These are phyloP conservation scores for Hymenoscyphus infarciens DNA, from an alignment of 2,329 filamentous ascomycete species.

Conservation along the genomic window DNA sequence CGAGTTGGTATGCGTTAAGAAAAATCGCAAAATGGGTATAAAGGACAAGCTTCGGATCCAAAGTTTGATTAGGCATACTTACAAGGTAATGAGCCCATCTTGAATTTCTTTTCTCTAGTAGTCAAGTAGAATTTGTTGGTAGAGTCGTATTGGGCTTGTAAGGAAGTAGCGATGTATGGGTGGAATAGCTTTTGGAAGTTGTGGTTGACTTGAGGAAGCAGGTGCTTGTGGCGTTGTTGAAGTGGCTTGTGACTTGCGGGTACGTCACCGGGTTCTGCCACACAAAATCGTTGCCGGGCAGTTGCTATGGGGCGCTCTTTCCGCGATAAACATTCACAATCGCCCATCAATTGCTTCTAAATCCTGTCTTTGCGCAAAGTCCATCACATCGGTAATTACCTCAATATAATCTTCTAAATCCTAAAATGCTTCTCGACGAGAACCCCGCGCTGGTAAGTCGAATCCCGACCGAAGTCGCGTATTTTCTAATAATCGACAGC, in stretches of 20 bases:
- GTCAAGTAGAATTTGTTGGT: neutral
- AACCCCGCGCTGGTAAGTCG: slow-evolving; percentile 74
- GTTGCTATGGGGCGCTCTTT: neutral
- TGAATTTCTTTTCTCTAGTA: slow-evolving; percentile 16
- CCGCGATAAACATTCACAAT: slow-evolving; percentile 1
- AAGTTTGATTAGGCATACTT: slow-evolving; percentile 25
- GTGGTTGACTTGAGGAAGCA: neutral
- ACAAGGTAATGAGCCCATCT: slow-evolving; percentile 38
- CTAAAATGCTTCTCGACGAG: slow-evolving; percentile 88
- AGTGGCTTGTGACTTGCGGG: slow-evolving; percentile 17
- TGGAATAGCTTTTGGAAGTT: neutral
- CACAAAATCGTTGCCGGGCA: slow-evolving; percentile 6
- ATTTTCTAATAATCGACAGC: slow-evolving; percentile 45
- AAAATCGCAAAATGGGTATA: slow-evolving; percentile 27
- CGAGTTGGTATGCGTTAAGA: slow-evolving; percentile 26
- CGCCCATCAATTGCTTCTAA: neutral
- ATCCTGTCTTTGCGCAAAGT: neutral
- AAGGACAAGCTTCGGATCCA: slow-evolving; percentile 26
- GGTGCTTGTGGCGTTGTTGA: slow-evolving; percentile 17
- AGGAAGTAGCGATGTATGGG: slow-evolving; percentile 8
- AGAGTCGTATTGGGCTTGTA: neutral
- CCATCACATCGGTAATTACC: neutral
- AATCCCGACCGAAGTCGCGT: slow-evolving; percentile 1
- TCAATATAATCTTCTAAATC: neutral
- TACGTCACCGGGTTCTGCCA: slow-evolving; percentile 19